Evolutionary conservation across 345 rosid genomes (phyloP).

Genomic region (Eucalyptus pauciflora): DNA sequence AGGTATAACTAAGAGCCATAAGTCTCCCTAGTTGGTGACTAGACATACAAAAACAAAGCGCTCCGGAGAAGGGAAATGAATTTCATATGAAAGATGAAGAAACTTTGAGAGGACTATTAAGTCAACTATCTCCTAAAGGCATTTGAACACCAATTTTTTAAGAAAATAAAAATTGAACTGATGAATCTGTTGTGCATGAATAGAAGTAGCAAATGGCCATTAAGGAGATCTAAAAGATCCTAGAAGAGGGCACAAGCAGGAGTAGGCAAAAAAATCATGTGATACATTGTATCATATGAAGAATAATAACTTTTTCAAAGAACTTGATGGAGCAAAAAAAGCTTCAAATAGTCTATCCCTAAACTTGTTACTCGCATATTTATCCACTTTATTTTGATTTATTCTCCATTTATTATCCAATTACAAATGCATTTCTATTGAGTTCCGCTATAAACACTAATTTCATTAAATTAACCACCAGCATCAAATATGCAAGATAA

Average conservation of each 20-base stretch:
- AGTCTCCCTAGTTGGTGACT: neutral
- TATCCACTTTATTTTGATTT: neutral
- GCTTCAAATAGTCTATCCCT: neutral
- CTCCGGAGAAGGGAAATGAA: neutral
- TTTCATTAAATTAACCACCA: neutral
- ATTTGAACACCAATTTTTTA: neutral
- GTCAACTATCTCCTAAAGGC: neutral
- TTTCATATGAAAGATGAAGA: neutral
- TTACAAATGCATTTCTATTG: neutral
- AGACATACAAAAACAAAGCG: neutral
- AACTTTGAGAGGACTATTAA: neutral
- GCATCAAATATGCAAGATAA: neutral
- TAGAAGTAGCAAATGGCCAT: neutral
- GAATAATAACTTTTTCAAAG: neutral
- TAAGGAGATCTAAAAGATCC: neutral
- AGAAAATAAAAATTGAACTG: neutral
- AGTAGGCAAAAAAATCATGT: neutral
- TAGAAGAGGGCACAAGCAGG: neutral
- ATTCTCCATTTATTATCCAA: neutral
- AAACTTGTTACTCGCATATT: neutral
- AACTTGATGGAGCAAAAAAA: neutral
- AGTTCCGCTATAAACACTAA: neutral
- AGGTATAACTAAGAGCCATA: neutral
- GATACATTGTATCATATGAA: neutral
- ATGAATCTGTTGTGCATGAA: neutral